Conservation (phyloP, 352 stramenopile genomes). For the Globisporangium apiculatum region DNA sequence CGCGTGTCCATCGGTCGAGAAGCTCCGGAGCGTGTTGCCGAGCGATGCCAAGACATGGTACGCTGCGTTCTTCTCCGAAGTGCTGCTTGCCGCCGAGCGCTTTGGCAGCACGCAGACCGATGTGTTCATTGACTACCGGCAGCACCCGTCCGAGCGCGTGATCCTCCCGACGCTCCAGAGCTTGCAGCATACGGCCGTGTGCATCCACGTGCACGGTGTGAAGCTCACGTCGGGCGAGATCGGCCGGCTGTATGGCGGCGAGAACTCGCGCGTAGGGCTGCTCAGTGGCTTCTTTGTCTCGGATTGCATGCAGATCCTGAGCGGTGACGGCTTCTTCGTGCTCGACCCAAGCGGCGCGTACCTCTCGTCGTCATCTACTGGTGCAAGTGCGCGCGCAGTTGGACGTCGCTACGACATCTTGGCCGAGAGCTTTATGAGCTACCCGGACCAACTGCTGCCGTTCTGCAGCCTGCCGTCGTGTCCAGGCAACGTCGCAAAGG, state of each 20-base stretch:
- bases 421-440: conserved; percentile 51
- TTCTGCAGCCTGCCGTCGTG: conserved; percentile 63
- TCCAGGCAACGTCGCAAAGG: conserved; percentile 39
- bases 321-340: conserved; percentile 65
- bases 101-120: conserved; percentile 47
- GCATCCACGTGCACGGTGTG: conserved; percentile 59
- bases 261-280: conserved; percentile 44
- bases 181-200: conserved; percentile 64
- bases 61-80: conserved; percentile 44
- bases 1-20: conserved; percentile 27
- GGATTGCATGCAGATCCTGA: conserved; percentile 77
- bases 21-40: conserved; percentile 39
- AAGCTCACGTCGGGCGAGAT: conserved; percentile 45
- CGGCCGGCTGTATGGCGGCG: conserved; percentile 39
- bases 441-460: conserved; percentile 66
- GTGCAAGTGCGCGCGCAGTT: conserved; percentile 6
- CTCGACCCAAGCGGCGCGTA: conserved; percentile 61
- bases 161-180: conserved; percentile 66
- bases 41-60: conserved; percentile 25
- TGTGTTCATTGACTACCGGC: conserved; percentile 61
- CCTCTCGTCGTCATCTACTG: conserved; percentile 11
- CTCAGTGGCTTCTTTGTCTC: conserved; percentile 57
- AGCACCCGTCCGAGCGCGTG: conserved; percentile 55
- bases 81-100: conserved; percentile 49
- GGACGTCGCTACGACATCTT: conserved; percentile 59